Base-by-base conservation (phyloP, 257 asterid species). In the Przewalskia tangutica region DNA sequence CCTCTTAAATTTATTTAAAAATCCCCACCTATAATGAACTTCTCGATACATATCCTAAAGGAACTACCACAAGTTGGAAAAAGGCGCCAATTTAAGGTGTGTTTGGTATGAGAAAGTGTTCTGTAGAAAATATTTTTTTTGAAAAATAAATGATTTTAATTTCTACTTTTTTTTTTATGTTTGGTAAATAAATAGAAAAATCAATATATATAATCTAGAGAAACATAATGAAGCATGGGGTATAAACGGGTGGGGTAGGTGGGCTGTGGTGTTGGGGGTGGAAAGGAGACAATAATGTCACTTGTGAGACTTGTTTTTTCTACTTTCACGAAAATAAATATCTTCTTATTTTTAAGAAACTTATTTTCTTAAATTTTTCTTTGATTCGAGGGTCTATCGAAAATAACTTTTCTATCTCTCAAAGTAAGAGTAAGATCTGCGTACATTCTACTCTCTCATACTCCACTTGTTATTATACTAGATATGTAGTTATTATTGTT, bases 11-110 rank as follows among this genome's bases (percentile, higher is more conserved):
- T 68, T 68, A 44, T 68, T 65, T 8, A 1, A 17, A 66, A 4
- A 38, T 1, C 10, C 50, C 16, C 46, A 14, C 16, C 5, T 6
- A 56, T 2, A 48, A 48, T 20, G 14, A 36, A 50, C 7, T 64
- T 54, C 64, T 59, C 14, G 40, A 79, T 53, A 32, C 67, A n/a
- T 56, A 90, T 87, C 89, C 9, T 38, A 83, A 87, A 84, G 79
- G 92, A 84, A 84, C 82, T 76, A 9, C 53, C 67, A 73, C 84
- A 67, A 83, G 82, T 70, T 79, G 62, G 70, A 66, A 7, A 40
- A 42, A 7, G 8, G 27, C 7, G 76, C 7, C 20, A 12, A 53
- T 53, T 53, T 54, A 54, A 3, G 5, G 63, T 20, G 27, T 10
- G 14, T 38, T 16, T 66, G 27, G 18, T 36, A 16, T 12, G 7